Evolutionary conservation across 129 eudicot species (phyloP).

Genomic region (Kitagawia praeruptora): DNA sequence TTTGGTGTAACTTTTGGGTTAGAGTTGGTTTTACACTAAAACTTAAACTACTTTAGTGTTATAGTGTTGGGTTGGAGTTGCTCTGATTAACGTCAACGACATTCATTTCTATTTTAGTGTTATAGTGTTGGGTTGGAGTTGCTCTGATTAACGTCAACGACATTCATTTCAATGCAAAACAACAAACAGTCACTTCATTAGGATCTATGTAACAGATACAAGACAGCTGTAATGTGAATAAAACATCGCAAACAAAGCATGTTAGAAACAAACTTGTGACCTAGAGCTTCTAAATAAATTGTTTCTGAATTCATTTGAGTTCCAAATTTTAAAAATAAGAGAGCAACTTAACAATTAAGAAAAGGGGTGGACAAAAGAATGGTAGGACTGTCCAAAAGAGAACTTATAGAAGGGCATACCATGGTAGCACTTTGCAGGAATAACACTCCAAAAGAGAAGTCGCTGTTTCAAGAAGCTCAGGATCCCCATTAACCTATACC

Average conservation of each 20-base stretch:
- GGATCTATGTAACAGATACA: neutral
- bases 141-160: neutral
- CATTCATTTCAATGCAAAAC: neutral
- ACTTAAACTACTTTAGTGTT: too few species aligned
- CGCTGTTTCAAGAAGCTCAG: conserved; percentile 28
- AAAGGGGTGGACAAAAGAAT: neutral
- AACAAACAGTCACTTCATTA: neutral
- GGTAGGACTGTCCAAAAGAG: neutral
- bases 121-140: too few species aligned
- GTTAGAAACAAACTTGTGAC: neutral
- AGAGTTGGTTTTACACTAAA: too few species aligned
- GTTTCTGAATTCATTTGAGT: neutral
- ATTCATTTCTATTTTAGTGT: neutral
- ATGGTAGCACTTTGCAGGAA: conserved; percentile 55
- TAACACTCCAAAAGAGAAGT: conserved; percentile 64
- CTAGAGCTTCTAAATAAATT: neutral
- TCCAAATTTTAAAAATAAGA: neutral
- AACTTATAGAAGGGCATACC: conserved; percentile 35
- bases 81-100: neutral
- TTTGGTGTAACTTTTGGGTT: too few species aligned
- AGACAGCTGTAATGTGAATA: neutral
- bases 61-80: too few species aligned
- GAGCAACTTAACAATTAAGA: neutral
- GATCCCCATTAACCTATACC: conserved; percentile 53
- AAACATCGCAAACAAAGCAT: neutral